Conservation (phyloP, 768 basidiomycete species). For the Asterophora lycoperdoides region DNA sequence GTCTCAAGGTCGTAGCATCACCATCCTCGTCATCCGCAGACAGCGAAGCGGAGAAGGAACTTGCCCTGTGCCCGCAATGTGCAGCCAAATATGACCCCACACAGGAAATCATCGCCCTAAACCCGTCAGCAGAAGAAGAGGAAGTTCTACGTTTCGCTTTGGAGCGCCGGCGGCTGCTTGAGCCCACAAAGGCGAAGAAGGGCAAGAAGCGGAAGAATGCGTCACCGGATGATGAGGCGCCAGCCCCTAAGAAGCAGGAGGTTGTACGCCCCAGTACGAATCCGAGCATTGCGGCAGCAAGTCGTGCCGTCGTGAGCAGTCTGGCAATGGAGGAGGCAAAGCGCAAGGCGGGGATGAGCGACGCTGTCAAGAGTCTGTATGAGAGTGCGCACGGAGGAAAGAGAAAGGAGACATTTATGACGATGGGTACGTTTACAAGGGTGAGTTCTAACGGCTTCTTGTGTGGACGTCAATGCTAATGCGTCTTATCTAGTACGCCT, state of each 20-base stretch:
- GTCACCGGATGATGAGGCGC: conserved; percentile 34
- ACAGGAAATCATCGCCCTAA: conserved; percentile 58
- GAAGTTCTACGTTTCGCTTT: conserved; percentile 52
- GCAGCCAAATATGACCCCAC: conserved; percentile 58
- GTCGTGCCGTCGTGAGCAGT: conserved; percentile 63
- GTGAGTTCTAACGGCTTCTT: conserved; percentile 34
- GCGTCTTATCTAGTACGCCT: conserved; percentile 9
- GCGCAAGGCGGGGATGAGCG: conserved; percentile 80
- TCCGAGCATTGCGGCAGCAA: conserved; percentile 51
- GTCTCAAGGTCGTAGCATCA: conserved; percentile 63
- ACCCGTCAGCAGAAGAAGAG: conserved; percentile 67
- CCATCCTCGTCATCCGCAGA: conserved; percentile 25
- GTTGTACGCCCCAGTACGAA: conserved; percentile 40
- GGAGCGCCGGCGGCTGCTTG: conserved; percentile 52
- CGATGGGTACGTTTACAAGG: conserved; percentile 87
- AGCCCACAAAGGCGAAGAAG: conserved; percentile 50
- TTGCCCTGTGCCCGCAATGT: conserved; percentile 76
- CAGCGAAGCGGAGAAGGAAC: conserved; percentile 24
- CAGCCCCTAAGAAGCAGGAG: conserved; percentile 43
- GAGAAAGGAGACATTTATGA: conserved; percentile 86
- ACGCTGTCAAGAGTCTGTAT: conserved; percentile 82
- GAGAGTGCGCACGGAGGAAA: conserved; percentile 46
- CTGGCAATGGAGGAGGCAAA: conserved; percentile 80
- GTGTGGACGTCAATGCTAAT: background rate
- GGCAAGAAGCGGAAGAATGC: conserved; percentile 55